Percentiles rank a stretch among this genome's conserved stretches.
Evolutionary conservation across 2,329 filamentous ascomycete genomes (phyloP).

Genomic region (Stenocarpella maydis): DNA sequence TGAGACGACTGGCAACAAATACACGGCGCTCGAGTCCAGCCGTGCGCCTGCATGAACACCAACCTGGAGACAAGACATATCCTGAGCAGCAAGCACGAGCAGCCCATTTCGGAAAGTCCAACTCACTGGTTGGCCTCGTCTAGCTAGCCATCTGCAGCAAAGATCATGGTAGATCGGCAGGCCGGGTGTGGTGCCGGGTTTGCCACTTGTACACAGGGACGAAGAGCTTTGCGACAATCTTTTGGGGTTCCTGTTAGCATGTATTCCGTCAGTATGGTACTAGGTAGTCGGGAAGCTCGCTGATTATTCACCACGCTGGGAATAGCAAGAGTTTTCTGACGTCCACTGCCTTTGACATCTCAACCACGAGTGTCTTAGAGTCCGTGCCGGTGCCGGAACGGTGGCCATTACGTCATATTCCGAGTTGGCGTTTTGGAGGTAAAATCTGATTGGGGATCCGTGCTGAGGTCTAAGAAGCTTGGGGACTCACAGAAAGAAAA

Average conservation of each 20-base stretch:
- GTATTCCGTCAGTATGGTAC: not conserved
- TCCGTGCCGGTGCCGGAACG: not conserved
- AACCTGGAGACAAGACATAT: not conserved
- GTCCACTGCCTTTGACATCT: not conserved
- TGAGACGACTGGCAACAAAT: conserved; percentile 22
- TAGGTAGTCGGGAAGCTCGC: not conserved
- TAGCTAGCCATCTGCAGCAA: conserved; percentile 6
- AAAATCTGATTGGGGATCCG: not conserved
- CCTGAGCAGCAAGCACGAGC: not conserved
- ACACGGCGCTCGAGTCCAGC: not conserved
- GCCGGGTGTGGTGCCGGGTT: not conserved
- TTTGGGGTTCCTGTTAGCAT: not conserved
- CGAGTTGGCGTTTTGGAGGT: not conserved
- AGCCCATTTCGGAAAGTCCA: not conserved
- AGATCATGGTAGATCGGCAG: conserved; percentile 7
- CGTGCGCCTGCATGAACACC: conserved; percentile 13
- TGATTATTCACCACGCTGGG: not conserved
- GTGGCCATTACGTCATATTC: conserved; percentile 6
- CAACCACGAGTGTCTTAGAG: not conserved
- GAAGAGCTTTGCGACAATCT: no score
- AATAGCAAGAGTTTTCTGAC: not conserved
- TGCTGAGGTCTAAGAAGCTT: no score
- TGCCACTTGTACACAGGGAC: not conserved
- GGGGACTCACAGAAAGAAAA: no score
- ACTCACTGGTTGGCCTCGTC: not conserved